phyloP scores from a whole-genome alignment of 208 protist genomes.

The Trypanosoma scelopori region DNA sequence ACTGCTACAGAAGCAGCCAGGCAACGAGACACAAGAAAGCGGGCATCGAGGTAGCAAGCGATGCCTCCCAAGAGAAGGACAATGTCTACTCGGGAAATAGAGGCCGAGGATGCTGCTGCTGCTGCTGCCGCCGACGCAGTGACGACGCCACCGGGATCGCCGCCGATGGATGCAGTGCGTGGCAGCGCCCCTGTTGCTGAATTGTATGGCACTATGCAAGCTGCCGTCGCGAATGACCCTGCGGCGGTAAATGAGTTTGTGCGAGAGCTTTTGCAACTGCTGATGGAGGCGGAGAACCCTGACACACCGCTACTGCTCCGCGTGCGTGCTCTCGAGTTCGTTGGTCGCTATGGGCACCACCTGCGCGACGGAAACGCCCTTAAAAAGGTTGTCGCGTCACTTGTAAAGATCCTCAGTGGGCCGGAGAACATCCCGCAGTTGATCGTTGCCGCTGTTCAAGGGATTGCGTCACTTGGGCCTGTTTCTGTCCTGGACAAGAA shows the following conservation, averaged over 20 bases:
- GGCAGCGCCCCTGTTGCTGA: conserved; percentile 40
- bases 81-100: neutral
- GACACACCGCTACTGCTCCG: conserved; percentile 70
- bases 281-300: conserved; percentile 58
- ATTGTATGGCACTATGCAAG: conserved; percentile 71
- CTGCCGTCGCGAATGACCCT: conserved; percentile 45
- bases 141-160: conserved; percentile 17
- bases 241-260: conserved; percentile 59
- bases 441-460: conserved; percentile 74
- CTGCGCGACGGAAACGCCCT: conserved; percentile 70
- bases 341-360: conserved; percentile 50
- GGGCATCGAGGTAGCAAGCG: neutral
- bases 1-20: neutral
- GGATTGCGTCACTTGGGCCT: conserved; percentile 70
- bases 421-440: conserved; percentile 77
- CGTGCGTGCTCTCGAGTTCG: conserved; percentile 76
- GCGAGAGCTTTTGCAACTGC: conserved; percentile 49
- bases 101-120: conserved; percentile 1
- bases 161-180: neutral
- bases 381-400: conserved; percentile 72
- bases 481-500: conserved; percentile 80
- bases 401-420: conserved; percentile 78
- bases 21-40: neutral
- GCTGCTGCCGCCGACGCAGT: conserved; percentile 11
- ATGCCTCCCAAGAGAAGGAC: conserved; percentile 77